Base-by-base conservation (phyloP, 2,329 filamentous ascomycete genomes). In the Aphanocladium album region DNA sequence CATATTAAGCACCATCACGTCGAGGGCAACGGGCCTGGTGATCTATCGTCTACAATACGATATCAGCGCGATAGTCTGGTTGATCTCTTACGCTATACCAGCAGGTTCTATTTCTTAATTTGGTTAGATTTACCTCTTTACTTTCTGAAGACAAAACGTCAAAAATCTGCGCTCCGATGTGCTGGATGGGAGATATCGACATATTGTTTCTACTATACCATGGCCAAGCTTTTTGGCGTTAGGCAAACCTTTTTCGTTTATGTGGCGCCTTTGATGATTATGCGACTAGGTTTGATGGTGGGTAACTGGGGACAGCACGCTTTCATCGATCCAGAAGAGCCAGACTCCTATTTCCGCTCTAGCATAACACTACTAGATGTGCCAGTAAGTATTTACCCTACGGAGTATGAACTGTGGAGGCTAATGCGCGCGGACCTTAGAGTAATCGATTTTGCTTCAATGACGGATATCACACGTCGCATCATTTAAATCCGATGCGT, bases 301-400 rank as follows among this genome's bases (percentile, higher is more conserved):
- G 90, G 90, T 1, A 93, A 93, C 70, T 93, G 89, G 89, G 90
- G 89, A 3, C 90, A 93, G 70, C 90, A 93, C 70, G 89, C 89
- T 1, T 87, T 93, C 64, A 89, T 93, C 6, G 89, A 93, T 67
- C 83, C 87, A 21, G 77, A 84, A 14, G 86, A 91, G 65, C 90
- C 90, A 39, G 83, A 90, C 67, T 92, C 89, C 0, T 89, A 93
- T 69, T 93, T 87, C 67, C 80, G 89, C 37, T 91, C 88, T 0
- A 92, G 89, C 71, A 89, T 93, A 65, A 93, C 90, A 0, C 71
- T 93, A 23, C 86, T 93, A 58, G 90, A 93, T 68, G 89, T 93
- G 7, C 80, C 87, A 7, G 89, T 91, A 80, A 75, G 86, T 76
- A 25, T 39, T 39, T 11, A 6, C 12, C 16, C 12, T 11, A 39